A percentile compares a stretch with the other conserved stretches of the same genome.
Conservation (phyloP, 768 basidiomycete species). For the Tulasnella sp. region DNA sequence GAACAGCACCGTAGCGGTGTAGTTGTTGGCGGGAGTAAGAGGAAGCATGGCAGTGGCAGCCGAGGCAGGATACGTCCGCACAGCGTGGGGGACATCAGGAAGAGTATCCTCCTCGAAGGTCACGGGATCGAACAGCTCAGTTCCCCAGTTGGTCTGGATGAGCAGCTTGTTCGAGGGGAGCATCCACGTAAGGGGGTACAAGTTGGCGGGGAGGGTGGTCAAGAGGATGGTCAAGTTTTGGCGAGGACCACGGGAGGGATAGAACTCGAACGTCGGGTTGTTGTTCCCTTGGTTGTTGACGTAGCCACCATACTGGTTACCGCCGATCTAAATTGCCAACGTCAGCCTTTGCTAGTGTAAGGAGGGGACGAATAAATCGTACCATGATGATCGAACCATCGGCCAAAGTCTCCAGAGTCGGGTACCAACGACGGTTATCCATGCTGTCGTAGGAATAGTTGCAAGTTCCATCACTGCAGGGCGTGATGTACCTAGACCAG, state of each 20-base stretch:
- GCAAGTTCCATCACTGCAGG: conserved; percentile 28
- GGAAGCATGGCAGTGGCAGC: conserved; percentile 80
- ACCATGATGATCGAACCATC: conserved; percentile 44
- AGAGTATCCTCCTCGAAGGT: conserved; percentile 25
- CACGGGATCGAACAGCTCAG: conserved; percentile 28
- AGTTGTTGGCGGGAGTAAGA: conserved; percentile 56
- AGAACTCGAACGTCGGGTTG: conserved; percentile 42
- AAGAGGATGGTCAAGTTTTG: conserved; percentile 39
- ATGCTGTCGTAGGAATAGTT: conserved; percentile 21
- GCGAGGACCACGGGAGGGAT: conserved; percentile 14
- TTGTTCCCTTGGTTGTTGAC: conserved; percentile 36
- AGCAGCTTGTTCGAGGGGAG: conserved; percentile 28
- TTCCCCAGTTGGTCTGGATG: conserved; percentile 30
- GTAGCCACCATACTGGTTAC: conserved; percentile 38
- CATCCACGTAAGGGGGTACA: conserved; percentile 31
- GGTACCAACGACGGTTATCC: conserved; percentile 40
- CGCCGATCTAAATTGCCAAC: conserved; percentile 32
- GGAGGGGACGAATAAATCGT: background rate
- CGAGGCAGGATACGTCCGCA: conserved; percentile 28
- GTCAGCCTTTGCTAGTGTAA: too few species aligned
- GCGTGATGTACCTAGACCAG: conserved; percentile 38
- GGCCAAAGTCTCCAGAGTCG: conserved; percentile 39
- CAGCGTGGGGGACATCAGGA: conserved; percentile 27
- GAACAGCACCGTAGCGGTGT: conserved; percentile 63
- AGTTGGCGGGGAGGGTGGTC: conserved; percentile 41